A percentile compares a stretch with the other conserved stretches of the same genome.
Conservation (phyloP, 2,329 filamentous ascomycete species). For the Penicillium freii region DNA sequence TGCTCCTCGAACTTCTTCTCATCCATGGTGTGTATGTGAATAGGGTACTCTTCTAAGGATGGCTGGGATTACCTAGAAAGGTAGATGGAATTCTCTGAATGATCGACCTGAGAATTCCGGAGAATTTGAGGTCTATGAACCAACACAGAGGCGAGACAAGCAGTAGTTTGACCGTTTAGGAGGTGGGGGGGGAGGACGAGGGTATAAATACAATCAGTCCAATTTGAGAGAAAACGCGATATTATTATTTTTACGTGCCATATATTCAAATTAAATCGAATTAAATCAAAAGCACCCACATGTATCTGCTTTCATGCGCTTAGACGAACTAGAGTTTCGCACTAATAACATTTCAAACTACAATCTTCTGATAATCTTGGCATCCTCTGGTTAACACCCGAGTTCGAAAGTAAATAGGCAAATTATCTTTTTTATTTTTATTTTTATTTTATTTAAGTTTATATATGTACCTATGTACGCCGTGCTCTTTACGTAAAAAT, state of each 20-base stretch:
- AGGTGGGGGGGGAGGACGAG: background rate
- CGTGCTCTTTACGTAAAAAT: background rate
- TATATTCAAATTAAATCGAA: background rate
- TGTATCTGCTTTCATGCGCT: slow-evolving; percentile 2
- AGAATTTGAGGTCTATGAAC: background rate
- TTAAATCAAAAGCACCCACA: background rate
- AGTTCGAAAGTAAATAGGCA: background rate
- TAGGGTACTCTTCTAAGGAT: background rate
- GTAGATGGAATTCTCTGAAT: background rate
- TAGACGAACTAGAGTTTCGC: slow-evolving; percentile 5
- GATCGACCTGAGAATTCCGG: background rate
- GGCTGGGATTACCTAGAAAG: background rate
- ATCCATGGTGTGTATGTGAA: slow-evolving; percentile 27
- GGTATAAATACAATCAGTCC: slow-evolving; percentile 7
- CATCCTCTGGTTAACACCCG: background rate
- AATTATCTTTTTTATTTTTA: background rate
- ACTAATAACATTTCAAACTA: background rate
- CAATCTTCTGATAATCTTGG: slow-evolving; percentile 10
- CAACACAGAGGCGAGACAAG: background rate
- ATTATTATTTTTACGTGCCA: slow-evolving; percentile 1
- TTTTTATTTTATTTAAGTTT: background rate
- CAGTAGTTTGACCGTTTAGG: background rate
- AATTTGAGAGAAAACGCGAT: background rate
- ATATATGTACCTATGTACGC: background rate
- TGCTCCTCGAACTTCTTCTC: slow-evolving; percentile 30